Percentiles rank a stretch among this genome's conserved stretches.
These are phyloP conservation scores for Nyctanthes arbortristis DNA, from an alignment of 257 asterid genomes.

Conservation along the genomic window DNA sequence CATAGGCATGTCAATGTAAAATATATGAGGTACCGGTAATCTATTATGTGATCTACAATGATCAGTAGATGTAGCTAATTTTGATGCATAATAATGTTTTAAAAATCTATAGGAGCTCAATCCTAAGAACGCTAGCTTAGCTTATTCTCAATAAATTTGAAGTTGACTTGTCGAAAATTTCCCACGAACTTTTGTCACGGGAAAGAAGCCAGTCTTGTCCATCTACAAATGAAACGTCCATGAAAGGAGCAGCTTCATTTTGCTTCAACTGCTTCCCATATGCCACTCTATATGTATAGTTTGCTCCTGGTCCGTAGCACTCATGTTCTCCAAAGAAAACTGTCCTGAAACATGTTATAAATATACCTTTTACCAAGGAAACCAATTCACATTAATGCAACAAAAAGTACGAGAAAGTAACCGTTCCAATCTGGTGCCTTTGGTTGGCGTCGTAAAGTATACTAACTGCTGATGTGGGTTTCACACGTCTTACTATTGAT, in stretches of 20 bases:
- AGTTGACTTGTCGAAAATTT: no score
- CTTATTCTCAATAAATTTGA: not conserved
- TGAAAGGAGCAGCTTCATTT: conserved; percentile 60
- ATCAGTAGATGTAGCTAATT: no score
- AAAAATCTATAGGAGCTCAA: no score
- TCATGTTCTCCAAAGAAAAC: conserved; percentile 70
- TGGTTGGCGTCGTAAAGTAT: no score
- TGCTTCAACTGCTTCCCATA: conserved; percentile 60
- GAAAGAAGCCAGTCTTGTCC: conserved; percentile 72
- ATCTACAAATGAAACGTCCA: conserved; percentile 58
- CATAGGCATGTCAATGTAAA: no score
- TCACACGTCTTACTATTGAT: no score
- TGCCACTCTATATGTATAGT: conserved; percentile 42
- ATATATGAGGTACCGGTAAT: no score
- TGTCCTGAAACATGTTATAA: conserved; percentile 44
- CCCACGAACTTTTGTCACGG: not conserved
- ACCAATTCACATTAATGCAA: not conserved
- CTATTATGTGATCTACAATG: no score
- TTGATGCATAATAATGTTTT: no score
- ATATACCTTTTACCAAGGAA: not conserved
- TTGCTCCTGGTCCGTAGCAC: conserved; percentile 69
- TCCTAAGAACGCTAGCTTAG: no score
- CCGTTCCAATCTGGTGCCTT: no score
- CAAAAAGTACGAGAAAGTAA: not conserved
- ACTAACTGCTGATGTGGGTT: no score